Percentiles rank a stretch among this genome's conserved stretches.
Evolutionary conservation across 768 basidiomycete genomes (phyloP).

Genomic region (Myochromella boudieri): DNA sequence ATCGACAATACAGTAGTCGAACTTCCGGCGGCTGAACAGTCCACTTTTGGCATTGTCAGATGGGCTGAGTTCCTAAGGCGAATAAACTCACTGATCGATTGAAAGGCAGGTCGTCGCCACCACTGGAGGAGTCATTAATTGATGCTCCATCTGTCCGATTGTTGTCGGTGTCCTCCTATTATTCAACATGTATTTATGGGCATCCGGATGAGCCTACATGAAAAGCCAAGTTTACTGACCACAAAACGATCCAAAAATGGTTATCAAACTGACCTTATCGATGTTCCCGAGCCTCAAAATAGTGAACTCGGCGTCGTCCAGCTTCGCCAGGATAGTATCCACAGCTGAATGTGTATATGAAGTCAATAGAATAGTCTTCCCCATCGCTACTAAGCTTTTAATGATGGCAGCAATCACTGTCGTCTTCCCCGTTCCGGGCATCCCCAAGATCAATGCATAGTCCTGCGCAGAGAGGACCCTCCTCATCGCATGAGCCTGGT

Average conservation of each 20-base stretch:
- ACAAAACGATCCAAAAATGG: slow-evolving; percentile 3
- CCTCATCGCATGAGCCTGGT: slow-evolving; percentile 70
- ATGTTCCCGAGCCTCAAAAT: slow-evolving; percentile 87
- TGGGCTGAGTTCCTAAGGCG: not conserved
- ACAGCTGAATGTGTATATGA: slow-evolving; percentile 99
- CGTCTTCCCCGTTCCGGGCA: slow-evolving; percentile 99
- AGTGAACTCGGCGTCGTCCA: slow-evolving; percentile 62
- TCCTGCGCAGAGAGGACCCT: slow-evolving; percentile 80
- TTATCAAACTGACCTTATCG: slow-evolving; percentile 68
- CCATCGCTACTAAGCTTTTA: slow-evolving; percentile 69
- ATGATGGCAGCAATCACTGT: slow-evolving; percentile 92
- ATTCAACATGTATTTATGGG: slow-evolving; percentile 68
- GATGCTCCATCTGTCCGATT: slow-evolving; percentile 80
- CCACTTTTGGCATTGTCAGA: slow-evolving; percentile 46
- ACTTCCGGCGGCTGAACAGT: slow-evolving; percentile 78
- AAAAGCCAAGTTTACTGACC: not conserved
- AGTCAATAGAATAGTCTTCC: slow-evolving; percentile 86
- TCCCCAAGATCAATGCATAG: slow-evolving; percentile 91
- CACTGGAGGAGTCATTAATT: slow-evolving; percentile 85
- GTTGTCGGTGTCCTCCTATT: slow-evolving; percentile 55
- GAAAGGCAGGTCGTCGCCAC: slow-evolving; percentile 96
- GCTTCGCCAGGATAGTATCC: slow-evolving; percentile 90
- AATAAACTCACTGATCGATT: slow-evolving; percentile 78
- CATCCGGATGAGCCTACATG: slow-evolving; percentile 82
- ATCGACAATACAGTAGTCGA: slow-evolving; percentile 97